Percentiles rank a stretch among this genome's conserved stretches.
phyloP scores from a whole-genome alignment of 108 stramenopile genomes.

The Cyclotella cryptica region DNA sequence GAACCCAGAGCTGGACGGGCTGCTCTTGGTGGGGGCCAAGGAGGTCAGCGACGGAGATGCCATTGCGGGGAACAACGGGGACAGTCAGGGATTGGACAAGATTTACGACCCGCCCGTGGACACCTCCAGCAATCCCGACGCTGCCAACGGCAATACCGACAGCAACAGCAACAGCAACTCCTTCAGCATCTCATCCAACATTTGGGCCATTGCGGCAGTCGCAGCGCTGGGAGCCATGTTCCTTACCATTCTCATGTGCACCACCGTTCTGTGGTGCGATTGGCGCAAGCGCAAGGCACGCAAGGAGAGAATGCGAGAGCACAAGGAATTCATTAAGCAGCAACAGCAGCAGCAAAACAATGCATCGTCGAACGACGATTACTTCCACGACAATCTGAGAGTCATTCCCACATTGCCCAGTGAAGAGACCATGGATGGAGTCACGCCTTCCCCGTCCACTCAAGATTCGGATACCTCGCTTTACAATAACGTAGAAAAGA shows the following conservation, averaged over 20 bases:
- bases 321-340: neutral
- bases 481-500: neutral
- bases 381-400: neutral
- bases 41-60: slow-evolving; percentile 14
- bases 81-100: too few species aligned
- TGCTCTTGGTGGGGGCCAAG: slow-evolving; percentile 27
- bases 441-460: neutral
- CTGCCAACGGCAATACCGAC: neutral
- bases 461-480: neutral
- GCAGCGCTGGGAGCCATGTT: slow-evolving; percentile 51
- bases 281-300: slow-evolving; percentile 42
- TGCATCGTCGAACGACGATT: neutral
- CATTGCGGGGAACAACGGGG: too few species aligned
- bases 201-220: slow-evolving; percentile 51
- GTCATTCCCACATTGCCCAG: neutral
- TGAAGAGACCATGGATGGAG: slow-evolving; percentile 5
- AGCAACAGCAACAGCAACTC: neutral
- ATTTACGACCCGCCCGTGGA: neutral
- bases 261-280: slow-evolving; percentile 44
- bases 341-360: neutral
- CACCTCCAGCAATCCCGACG: neutral
- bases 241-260: slow-evolving; percentile 43
- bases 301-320: slow-evolving; percentile 18
- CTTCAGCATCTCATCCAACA: slow-evolving; percentile 12
- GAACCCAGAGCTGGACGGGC: slow-evolving; percentile 27